Evolutionary conservation across 495 filamentous ascomycete genomes (phyloP).

Genomic region (Friedmanniomyces simplex): DNA sequence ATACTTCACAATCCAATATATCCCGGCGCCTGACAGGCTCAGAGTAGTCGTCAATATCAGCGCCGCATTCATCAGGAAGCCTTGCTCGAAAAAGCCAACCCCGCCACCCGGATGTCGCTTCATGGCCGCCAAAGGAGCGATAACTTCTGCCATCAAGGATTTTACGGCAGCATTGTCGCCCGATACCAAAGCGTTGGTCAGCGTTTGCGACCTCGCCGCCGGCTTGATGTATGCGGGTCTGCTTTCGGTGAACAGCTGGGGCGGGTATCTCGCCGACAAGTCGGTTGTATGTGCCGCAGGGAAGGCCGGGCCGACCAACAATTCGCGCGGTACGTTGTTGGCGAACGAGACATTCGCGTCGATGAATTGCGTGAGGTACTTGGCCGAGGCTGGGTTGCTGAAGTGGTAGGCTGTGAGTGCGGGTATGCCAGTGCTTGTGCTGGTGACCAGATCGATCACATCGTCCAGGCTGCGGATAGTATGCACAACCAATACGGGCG

Average conservation of each 20-base stretch:
- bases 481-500: slow-evolving; percentile 29
- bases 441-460: slow-evolving; percentile 35
- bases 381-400: slow-evolving; percentile 36
- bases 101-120: slow-evolving; percentile 31
- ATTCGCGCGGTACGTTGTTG: slow-evolving; percentile 41
- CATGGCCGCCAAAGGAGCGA: slow-evolving; percentile 32
- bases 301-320: slow-evolving; percentile 28
- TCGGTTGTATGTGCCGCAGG: background rate
- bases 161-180: slow-evolving; percentile 9
- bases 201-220: slow-evolving; percentile 4
- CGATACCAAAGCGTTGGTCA: slow-evolving; percentile 12
- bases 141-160: slow-evolving; percentile 25
- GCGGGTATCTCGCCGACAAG: slow-evolving; percentile 4
- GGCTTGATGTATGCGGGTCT: slow-evolving; percentile 33
- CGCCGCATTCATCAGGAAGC: slow-evolving; percentile 27
- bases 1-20: slow-evolving; percentile 7
- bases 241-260: slow-evolving; percentile 31
- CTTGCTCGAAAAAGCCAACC: slow-evolving; percentile 46
- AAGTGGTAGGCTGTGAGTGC: slow-evolving; percentile 43
- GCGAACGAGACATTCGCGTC: slow-evolving; percentile 37
- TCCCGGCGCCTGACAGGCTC: background rate
- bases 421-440: background rate
- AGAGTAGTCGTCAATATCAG: slow-evolving; percentile 1
- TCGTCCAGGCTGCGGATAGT: slow-evolving; percentile 37
- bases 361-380: slow-evolving; percentile 45